These are phyloP conservation scores for Melaleuca alternifolia DNA, from an alignment of 345 rosid species.

Conservation along the genomic window DNA sequence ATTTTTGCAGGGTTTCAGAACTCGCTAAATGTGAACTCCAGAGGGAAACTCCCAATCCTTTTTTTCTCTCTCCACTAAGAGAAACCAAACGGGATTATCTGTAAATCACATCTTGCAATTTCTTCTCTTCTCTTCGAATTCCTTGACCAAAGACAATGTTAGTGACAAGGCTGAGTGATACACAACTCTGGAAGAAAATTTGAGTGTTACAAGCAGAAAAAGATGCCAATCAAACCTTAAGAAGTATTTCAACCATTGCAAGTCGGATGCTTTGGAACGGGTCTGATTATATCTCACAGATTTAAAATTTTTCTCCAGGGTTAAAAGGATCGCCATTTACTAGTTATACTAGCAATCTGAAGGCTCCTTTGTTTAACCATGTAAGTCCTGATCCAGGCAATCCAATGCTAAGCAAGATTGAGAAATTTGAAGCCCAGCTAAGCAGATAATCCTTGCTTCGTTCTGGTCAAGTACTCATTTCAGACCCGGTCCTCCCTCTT, in stretches of 20 bases:
- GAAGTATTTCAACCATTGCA: neutral
- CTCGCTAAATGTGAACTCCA: neutral
- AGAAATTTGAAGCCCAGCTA: neutral
- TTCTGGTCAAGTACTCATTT: neutral
- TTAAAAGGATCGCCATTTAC: neutral
- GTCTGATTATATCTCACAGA: neutral
- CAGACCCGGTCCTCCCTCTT: neutral
- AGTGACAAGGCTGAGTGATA: neutral
- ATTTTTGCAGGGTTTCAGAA: neutral
- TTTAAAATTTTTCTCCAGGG: neutral
- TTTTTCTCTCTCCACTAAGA: neutral
- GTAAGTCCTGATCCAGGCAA: neutral
- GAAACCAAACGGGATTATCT: neutral
- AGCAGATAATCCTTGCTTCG: neutral
- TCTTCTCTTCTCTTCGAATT: neutral
- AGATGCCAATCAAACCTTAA: neutral
- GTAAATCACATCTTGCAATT: neutral
- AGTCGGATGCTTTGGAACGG: neutral
- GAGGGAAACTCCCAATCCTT: neutral
- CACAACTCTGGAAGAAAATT: neutral
- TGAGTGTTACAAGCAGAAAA: neutral
- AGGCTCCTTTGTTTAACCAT: neutral
- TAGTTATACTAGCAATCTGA: neutral
- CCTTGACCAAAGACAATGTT: neutral
- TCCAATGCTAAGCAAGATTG: neutral